phyloP scores from a whole-genome alignment of 202 grass and related monocot genomes.

The Digitaria exilis region DNA sequence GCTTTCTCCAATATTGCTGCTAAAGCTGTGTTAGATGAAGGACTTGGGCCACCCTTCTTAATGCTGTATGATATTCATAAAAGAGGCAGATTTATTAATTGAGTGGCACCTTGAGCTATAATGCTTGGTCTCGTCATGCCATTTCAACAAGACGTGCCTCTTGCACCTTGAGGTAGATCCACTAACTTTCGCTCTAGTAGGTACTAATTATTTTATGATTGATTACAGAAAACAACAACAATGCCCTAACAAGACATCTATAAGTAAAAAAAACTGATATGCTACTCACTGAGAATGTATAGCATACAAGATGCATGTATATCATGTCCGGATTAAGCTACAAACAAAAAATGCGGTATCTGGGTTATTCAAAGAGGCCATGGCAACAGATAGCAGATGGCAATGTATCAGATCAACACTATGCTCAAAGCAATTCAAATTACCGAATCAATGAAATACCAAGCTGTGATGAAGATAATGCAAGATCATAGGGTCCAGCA shows the following conservation, averaged over 20 bases:
- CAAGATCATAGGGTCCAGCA: constrained; percentile 12
- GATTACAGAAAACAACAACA: not conserved
- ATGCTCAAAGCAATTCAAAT: not conserved
- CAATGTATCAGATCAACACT: not conserved
- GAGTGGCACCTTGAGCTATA: not conserved
- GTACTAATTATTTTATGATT: not conserved
- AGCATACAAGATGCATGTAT: not conserved
- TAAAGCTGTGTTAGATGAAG: constrained; percentile 77
- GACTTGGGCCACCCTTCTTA: constrained; percentile 82
- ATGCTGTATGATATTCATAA: constrained; percentile 56
- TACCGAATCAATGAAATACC: not conserved
- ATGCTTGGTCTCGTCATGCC: not conserved
- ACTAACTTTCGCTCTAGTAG: not conserved
- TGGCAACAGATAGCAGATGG: not conserved
- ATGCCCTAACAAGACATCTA: not conserved
- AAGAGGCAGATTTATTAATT: not conserved
- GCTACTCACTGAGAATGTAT: not conserved
- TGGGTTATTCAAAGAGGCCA: not conserved
- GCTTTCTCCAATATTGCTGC: constrained; percentile 83
- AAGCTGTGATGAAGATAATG: not conserved
- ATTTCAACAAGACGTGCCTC: constrained; percentile 16
- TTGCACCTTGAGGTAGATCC: not conserved
- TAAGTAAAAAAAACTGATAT: not conserved
- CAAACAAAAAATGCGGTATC: not conserved
- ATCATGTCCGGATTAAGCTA: not conserved